Base-by-base conservation (phyloP, 345 rosid genomes). In the Hypericum perforatum region DNA sequence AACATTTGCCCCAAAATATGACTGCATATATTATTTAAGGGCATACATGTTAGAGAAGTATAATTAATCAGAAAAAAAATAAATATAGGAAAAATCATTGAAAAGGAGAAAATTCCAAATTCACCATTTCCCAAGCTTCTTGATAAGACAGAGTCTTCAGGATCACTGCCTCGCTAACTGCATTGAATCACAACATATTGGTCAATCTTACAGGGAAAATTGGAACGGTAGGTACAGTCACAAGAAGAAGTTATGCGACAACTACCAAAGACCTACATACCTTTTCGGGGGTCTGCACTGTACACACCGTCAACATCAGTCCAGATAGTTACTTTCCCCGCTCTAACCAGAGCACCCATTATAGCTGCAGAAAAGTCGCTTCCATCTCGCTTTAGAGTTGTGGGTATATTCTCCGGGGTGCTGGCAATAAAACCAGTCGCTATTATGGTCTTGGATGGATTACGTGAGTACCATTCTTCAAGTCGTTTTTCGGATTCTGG, bases 101-200 rank as follows among this genome's bases (percentile, higher is more conserved):
- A 61, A 48, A 43, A 61, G 41, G 70, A 64, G 59, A 62, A 47
- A 3, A 32, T 9, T 61, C 38, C 38, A 65, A 48, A 59, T 45
- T 80, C 74, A 94, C 97, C 99, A 94, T 89, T 82, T 94, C 99
- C 99, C 95, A 94, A 37, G 99, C 99, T 72, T 94, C 99, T 76
- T 94, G 99, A 71, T 94, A 94, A 63, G 97, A 86, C 60, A 94
- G 74, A 38, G 75, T 82, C 70, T 66, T 73, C n/a, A 94, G 64
- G 59, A 89, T 84, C 50, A 94, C 94, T 47, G 99, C 99, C 72
- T 94, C 97, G 60, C 85, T 82, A 72, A 94, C 99, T 94, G 82
- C 79, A 78, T 48, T 67, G 59, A 32, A 41, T 16, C 52, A 47
- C 46, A 37, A 48, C 0, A 43, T 5, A 16, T 32, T 36, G 9